Evolutionary conservation across 148 eudicot species (phyloP).

Genomic region (Vaccinium macrocarpon): DNA sequence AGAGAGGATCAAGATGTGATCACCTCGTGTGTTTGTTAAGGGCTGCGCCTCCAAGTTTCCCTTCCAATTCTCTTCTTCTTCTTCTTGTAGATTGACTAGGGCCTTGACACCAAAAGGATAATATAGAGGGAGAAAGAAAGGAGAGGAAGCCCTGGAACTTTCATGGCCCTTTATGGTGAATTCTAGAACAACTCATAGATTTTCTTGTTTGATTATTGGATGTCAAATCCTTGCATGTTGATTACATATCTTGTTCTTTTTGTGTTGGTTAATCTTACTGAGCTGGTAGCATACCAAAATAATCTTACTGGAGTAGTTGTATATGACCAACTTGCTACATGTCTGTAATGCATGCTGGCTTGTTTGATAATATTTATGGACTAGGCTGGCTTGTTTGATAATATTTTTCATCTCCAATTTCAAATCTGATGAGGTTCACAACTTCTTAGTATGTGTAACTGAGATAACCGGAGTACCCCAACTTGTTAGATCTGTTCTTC

Average conservation of each 20-base stretch:
- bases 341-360: not conserved
- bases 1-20: not conserved
- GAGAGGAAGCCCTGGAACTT: too few relatives aligned
- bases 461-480: not conserved
- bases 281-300: not conserved
- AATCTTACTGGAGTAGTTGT: not conserved
- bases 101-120: too few relatives aligned
- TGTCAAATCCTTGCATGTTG: not conserved
- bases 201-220: not conserved
- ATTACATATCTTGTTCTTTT: not conserved
- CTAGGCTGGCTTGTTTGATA: not conserved
- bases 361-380: not conserved
- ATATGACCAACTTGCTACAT: not conserved
- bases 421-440: not conserved
- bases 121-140: too few relatives aligned
- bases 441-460: too few relatives aligned
- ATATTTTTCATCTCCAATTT: not conserved
- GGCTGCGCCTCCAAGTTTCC: not conserved
- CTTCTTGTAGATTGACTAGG: not conserved
- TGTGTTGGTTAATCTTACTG: conserved; percentile 8
- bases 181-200: not conserved
- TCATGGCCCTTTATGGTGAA: too few relatives aligned
- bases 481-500: not conserved
- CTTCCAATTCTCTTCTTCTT: not conserved
- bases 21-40: not conserved